Evolutionary conservation across 2,329 filamentous ascomycete species (phyloP).

Genomic region (Exophiala dermatitidis): DNA sequence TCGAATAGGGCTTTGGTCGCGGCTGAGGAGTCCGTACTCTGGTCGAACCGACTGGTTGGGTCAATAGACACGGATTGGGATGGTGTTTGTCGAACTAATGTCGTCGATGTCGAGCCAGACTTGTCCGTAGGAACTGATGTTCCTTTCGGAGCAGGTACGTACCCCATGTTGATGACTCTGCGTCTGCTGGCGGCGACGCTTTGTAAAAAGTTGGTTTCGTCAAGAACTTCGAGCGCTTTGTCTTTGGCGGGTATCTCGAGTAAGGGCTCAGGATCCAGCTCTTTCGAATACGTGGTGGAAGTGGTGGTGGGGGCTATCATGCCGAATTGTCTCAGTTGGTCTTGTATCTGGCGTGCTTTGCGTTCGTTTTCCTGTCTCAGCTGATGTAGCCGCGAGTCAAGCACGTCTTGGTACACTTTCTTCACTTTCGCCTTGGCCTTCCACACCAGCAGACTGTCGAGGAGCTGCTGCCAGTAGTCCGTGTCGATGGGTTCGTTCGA

Average conservation of each 20-base stretch:
- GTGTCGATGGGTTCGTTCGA: conserved; percentile 90
- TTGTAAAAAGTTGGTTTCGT: conserved; percentile 49
- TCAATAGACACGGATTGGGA: conserved; percentile 23
- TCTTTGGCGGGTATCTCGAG: conserved; percentile 59
- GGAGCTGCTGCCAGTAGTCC: conserved; percentile 93
- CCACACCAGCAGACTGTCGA: conserved; percentile 77
- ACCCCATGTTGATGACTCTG: conserved; percentile 58
- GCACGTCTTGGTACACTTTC: conserved; percentile 68
- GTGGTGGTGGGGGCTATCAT: not conserved
- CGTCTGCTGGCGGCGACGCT: conserved; percentile 52
- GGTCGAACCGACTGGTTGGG: conserved; percentile 28
- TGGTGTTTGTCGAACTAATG: conserved; percentile 25
- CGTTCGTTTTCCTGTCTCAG: conserved; percentile 61
- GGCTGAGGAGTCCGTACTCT: conserved; percentile 12
- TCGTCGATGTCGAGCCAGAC: conserved; percentile 6
- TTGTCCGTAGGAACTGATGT: conserved; percentile 17
- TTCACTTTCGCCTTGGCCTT: conserved; percentile 83
- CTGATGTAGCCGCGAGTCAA: conserved; percentile 59
- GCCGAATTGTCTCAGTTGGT: conserved; percentile 36
- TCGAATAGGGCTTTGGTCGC: conserved; percentile 82
- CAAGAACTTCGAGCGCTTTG: conserved; percentile 52
- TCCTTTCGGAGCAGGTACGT: conserved; percentile 54
- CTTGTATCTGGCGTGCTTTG: conserved; percentile 46
- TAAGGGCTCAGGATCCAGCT: conserved; percentile 58
- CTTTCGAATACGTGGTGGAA: conserved; percentile 35